Evolutionary conservation across 257 asterid species (phyloP).

Genomic region (Gynochthodes officinalis): DNA sequence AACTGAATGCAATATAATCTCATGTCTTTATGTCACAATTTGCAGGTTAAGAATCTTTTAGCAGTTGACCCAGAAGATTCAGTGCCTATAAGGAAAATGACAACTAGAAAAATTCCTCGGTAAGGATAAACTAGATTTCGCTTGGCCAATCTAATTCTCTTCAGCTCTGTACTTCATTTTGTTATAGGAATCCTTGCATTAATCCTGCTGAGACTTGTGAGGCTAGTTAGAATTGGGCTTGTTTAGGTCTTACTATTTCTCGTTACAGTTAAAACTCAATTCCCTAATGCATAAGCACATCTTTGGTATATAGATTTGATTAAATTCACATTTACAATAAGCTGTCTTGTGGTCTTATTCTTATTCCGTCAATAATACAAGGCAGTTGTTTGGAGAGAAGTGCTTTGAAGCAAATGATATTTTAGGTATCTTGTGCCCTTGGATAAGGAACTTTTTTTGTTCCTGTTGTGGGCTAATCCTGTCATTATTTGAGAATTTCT

Average conservation of each 20-base stretch:
- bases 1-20: conserved; percentile 4
- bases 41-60: conserved; percentile 89
- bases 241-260: not conserved
- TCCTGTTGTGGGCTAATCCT: not conserved
- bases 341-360: not conserved
- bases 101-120: conserved; percentile 86
- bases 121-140: conserved; percentile 29
- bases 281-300: not conserved
- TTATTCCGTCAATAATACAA: not conserved
- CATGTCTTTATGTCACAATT: conserved; percentile 1
- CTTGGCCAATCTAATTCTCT: not conserved
- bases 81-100: conserved; percentile 90
- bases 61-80: conserved; percentile 81
- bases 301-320: not conserved
- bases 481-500: not conserved
- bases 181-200: not conserved
- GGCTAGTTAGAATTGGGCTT: not conserved
- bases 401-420: not conserved
- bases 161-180: too few species aligned
- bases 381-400: not conserved
- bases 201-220: not conserved
- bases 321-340: not conserved
- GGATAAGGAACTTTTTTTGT: not conserved
- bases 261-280: not conserved
- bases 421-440: not conserved